phyloP scores from a whole-genome alignment of 1,284 basidiomycete species.

The Cystobasidium sp. region DNA sequence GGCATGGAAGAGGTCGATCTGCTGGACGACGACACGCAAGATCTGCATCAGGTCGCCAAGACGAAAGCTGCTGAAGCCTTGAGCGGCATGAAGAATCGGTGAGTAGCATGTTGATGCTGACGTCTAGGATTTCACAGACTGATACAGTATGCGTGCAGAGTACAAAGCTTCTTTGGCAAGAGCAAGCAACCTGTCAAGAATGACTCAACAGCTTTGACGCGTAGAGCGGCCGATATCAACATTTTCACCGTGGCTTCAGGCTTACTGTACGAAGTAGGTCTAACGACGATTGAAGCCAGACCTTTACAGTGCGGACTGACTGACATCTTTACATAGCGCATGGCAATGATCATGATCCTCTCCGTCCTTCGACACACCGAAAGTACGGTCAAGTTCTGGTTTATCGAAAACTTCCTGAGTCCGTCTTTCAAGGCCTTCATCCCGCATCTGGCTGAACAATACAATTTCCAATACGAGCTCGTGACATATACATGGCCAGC shows the following conservation, averaged over 20 bases:
- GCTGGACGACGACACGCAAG: constrained; percentile 62
- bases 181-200: background rate
- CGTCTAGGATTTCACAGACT: background rate
- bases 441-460: constrained; percentile 84
- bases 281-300: background rate
- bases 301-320: constrained; percentile 39
- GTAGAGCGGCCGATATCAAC: constrained; percentile 78
- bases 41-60: constrained; percentile 1
- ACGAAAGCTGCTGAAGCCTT: constrained; percentile 18
- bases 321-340: constrained; percentile 67
- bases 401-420: constrained; percentile 98
- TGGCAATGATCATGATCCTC: constrained; percentile 97
- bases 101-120: background rate
- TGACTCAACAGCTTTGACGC: constrained; percentile 16
- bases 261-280: constrained; percentile 82
- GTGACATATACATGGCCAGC: constrained; percentile 99
- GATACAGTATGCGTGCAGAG: constrained; percentile 2
- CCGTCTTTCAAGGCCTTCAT: constrained; percentile 95
- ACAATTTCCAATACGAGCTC: constrained; percentile 92
- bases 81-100: constrained; percentile 46
- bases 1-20: constrained; percentile 85
- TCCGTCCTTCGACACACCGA: constrained; percentile 93
- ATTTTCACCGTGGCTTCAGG: constrained; percentile 99
- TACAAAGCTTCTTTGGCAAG: constrained; percentile 47
- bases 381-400: constrained; percentile 97